Percentiles rank a stretch among this genome's conserved stretches.
phyloP scores from a whole-genome alignment of 176 grass and related monocot species.

The Tillandsia fasciculata region DNA sequence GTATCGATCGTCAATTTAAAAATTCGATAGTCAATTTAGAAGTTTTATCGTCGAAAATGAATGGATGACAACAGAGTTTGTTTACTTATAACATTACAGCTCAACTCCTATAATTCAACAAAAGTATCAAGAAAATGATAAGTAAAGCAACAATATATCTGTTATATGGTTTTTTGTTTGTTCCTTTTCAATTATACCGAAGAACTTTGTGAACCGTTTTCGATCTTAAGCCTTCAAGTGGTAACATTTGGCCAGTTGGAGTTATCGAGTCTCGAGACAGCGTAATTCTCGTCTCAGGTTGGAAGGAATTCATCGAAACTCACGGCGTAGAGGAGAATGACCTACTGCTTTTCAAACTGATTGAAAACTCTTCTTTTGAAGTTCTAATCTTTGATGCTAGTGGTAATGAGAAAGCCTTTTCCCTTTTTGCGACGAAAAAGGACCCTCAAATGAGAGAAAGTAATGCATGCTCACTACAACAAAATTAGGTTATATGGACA shows the following conservation, averaged over 20 bases:
- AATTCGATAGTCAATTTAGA: no score
- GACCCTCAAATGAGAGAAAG: not conserved
- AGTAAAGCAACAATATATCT: no score
- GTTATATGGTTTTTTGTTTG: not conserved
- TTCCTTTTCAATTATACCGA: conserved; percentile 11
- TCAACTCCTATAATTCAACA: no score
- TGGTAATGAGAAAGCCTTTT: conserved; percentile 25
- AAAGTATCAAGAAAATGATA: no score
- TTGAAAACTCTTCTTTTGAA: conserved; percentile 19
- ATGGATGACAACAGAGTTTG: no score
- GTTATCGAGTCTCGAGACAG: not conserved
- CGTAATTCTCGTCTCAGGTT: conserved; percentile 29
- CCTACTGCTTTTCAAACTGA: conserved; percentile 32
- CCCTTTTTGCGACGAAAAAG: conserved; percentile 12
- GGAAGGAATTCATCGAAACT: conserved; percentile 20
- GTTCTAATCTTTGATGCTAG: conserved; percentile 26
- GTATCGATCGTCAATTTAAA: no score
- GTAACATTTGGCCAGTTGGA: conserved; percentile 23
- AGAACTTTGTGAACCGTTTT: conserved; percentile 34
- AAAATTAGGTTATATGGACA: no score
- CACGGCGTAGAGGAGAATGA: conserved; percentile 26
- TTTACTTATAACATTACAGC: no score
- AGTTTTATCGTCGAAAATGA: no score
- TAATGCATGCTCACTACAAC: no score
- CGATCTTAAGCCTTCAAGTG: conserved; percentile 22